phyloP scores from a whole-genome alignment of 78 protist genomes.

The Dictyostelium discoideum region DNA sequence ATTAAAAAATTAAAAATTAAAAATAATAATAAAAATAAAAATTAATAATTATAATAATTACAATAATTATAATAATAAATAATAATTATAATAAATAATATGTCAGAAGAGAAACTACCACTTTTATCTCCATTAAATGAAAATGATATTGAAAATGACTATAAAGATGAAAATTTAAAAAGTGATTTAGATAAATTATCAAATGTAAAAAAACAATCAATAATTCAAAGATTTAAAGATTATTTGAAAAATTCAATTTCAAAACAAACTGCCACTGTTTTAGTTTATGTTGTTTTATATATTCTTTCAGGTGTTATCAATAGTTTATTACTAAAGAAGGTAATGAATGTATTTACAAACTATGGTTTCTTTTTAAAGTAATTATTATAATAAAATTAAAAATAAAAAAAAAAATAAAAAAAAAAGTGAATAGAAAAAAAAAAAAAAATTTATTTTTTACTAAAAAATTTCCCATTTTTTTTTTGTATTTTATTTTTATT shows the following conservation, averaged over 20 bases:
- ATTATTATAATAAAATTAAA: background rate
- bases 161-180: background rate
- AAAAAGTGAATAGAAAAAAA: background rate
- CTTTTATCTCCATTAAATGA: background rate
- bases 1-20: too few relatives aligned
- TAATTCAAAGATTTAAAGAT: background rate
- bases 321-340: slow-evolving; percentile 14
- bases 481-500: background rate
- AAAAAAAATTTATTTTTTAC: too few relatives aligned
- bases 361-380: slow-evolving; percentile 78
- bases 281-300: slow-evolving; percentile 16
- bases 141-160: background rate
- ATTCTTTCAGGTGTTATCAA: slow-evolving; percentile 51
- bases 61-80: too few relatives aligned
- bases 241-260: background rate
- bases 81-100: too few relatives aligned
- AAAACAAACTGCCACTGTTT: slow-evolving; percentile 2
- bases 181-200: background rate
- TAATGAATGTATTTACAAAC: slow-evolving; percentile 36
- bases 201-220: background rate
- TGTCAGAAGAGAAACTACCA: background rate
- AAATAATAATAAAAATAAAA: too few relatives aligned
- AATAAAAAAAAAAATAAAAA: background rate
- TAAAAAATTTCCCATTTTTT: too few relatives aligned
- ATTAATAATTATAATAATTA: too few relatives aligned